phyloP scores from a whole-genome alignment of 352 stramenopile species.

The Globisporangium recalcitrans region DNA sequence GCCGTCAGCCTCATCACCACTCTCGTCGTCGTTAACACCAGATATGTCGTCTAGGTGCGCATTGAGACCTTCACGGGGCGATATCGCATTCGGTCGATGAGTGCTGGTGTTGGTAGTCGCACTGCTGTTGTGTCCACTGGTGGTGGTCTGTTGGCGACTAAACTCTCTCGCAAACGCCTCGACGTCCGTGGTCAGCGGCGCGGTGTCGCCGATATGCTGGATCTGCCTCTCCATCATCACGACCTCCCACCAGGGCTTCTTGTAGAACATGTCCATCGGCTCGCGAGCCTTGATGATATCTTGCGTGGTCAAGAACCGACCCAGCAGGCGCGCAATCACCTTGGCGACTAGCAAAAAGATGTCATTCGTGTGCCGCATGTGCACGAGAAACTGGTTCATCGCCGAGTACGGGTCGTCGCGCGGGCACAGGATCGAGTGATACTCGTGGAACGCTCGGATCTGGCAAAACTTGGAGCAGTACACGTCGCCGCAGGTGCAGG shows the following conservation, averaged over 20 bases:
- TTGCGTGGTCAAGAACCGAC: slow-evolving; percentile 44
- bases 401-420: slow-evolving; percentile 50
- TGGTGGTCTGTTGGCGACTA: background rate
- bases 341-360: slow-evolving; percentile 89
- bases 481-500: slow-evolving; percentile 63
- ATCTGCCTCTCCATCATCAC: slow-evolving; percentile 27
- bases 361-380: slow-evolving; percentile 87
- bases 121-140: too few relatives aligned
- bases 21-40: background rate
- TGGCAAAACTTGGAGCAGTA: slow-evolving; percentile 85
- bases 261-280: slow-evolving; percentile 88
- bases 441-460: slow-evolving; percentile 59
- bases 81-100: background rate
- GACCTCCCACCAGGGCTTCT: slow-evolving; percentile 89
- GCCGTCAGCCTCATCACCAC: background rate
- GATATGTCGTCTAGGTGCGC: background rate
- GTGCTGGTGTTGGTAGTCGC: background rate
- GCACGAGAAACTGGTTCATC: slow-evolving; percentile 59
- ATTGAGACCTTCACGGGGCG: background rate
- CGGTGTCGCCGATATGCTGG: background rate
- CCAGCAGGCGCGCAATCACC: slow-evolving; percentile 71
- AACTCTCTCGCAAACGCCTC: slow-evolving; percentile 9
- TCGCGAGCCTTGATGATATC: slow-evolving; percentile 54
- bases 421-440: slow-evolving; percentile 74
- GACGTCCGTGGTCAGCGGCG: background rate